phyloP scores from a whole-genome alignment of 2,329 filamentous ascomycete species.

The Epichloe coenophiala region DNA sequence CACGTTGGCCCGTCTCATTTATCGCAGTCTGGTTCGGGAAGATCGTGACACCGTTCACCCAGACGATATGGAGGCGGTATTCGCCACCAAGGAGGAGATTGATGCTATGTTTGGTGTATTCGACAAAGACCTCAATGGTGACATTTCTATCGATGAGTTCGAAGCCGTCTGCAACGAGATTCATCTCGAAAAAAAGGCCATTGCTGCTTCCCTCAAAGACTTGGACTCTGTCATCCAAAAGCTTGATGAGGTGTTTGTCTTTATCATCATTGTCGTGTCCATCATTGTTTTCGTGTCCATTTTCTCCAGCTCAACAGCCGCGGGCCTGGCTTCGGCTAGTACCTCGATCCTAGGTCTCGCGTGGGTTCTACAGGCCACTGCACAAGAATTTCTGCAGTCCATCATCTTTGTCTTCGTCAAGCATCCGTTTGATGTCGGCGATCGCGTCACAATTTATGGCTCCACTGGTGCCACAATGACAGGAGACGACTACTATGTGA shows the following conservation, averaged over 20 bases:
- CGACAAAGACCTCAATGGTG: conserved; percentile 91
- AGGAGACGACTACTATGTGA: conserved; percentile 93
- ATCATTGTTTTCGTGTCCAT: conserved; percentile 80
- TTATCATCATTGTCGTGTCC: conserved; percentile 69
- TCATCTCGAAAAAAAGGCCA: conserved; percentile 85
- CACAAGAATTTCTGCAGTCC: conserved; percentile 88
- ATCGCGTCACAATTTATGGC: conserved; percentile 83
- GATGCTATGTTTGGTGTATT: conserved; percentile 85
- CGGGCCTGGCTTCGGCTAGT: conserved; percentile 79
- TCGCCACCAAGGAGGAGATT: conserved; percentile 72
- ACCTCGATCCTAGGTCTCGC: conserved; percentile 79
- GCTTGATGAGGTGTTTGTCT: conserved; percentile 77
- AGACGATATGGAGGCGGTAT: conserved; percentile 67
- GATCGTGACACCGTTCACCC: conserved; percentile 63
- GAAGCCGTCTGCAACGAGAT: conserved; percentile 91
- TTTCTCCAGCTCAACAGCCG: conserved; percentile 79
- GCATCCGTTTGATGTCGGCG: conserved; percentile 92
- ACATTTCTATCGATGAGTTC: conserved; percentile 90
- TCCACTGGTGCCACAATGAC: conserved; percentile 66
- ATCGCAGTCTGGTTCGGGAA: conserved; percentile 68
- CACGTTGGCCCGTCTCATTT: conserved; percentile 74
- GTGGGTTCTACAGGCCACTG: conserved; percentile 86
- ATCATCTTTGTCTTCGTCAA: conserved; percentile 95
- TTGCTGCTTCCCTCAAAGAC: conserved; percentile 88
- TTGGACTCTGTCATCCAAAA: conserved; percentile 86